A percentile compares a stretch with the other conserved stretches of the same genome.
These are phyloP conservation scores for Lavandula angustifolia DNA, from an alignment of 257 asterid genomes.

Conservation along the genomic window DNA sequence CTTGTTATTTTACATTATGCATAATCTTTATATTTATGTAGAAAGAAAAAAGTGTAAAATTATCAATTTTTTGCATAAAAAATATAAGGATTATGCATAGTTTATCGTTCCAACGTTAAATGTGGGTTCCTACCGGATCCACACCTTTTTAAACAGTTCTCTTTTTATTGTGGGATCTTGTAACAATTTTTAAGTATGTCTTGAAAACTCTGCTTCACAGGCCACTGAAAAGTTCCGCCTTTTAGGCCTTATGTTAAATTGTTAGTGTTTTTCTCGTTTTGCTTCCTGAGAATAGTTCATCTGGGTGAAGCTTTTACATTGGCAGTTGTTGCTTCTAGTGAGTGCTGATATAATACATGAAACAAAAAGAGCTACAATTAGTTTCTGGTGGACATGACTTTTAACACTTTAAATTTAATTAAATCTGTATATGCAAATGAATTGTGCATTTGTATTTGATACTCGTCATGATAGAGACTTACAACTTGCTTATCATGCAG, in stretches of 20 bases:
- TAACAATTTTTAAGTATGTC: background rate
- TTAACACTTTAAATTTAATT: background rate
- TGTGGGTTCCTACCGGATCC: too few relatives aligned
- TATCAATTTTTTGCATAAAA: too few relatives aligned
- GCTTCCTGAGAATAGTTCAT: background rate
- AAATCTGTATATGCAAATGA: background rate
- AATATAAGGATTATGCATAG: too few relatives aligned
- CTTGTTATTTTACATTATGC: too few relatives aligned
- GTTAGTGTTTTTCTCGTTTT: conserved; percentile 6
- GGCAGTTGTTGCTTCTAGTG: conserved; percentile 2
- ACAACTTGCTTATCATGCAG: conserved; percentile 50
- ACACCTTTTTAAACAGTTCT: too few relatives aligned
- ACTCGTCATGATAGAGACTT: conserved; percentile 26
- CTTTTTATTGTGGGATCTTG: background rate
- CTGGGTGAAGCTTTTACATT: background rate
- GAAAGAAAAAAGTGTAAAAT: too few relatives aligned
- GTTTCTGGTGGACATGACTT: conserved; percentile 1
- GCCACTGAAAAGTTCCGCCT: background rate
- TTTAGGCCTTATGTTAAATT: background rate
- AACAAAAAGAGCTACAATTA: conserved; percentile 1
- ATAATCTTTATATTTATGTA: too few relatives aligned
- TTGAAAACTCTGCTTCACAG: conserved; percentile 11
- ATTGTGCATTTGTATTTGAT: background rate
- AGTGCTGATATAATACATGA: background rate
- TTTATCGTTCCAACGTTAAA: too few relatives aligned